A percentile compares a stretch with the other conserved stretches of the same genome.
Conservation (phyloP, 306 rosid species). For the Lathyrus sativus region DNA sequence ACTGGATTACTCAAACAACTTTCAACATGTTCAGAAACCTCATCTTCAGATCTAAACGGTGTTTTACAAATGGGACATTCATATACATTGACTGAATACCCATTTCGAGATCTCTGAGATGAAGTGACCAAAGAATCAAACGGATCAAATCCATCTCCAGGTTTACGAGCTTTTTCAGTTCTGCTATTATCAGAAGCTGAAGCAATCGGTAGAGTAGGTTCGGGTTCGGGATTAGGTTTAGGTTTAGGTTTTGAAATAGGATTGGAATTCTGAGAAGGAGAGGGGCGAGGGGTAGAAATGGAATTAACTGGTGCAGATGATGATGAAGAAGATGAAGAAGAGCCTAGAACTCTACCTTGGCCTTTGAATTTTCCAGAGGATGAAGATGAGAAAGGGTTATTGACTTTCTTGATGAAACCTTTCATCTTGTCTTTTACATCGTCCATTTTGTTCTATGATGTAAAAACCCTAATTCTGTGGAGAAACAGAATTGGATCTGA, state of each 20-base stretch:
- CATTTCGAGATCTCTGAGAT: conserved; percentile 69
- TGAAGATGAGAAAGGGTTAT: conserved; percentile 55
- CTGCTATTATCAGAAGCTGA: conserved; percentile 13
- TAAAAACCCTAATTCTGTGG: background rate
- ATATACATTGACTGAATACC: conserved; percentile 55
- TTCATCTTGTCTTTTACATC: conserved; percentile 88
- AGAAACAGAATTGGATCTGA: background rate
- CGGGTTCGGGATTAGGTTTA: conserved; percentile 52
- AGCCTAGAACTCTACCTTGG: conserved; percentile 90
- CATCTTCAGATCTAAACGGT: conserved; percentile 72
- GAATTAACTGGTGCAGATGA: conserved; percentile 51
- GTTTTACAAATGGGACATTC: conserved; percentile 85
- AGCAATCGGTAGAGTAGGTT: conserved; percentile 11
- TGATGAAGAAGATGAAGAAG: conserved; percentile 69
- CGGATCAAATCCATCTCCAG: conserved; percentile 69
- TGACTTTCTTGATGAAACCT: conserved; percentile 87
- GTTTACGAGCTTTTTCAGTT: conserved; percentile 43
- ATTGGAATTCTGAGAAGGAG: conserved; percentile 6
- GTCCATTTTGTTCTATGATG: conserved; percentile 46
- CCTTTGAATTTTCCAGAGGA: conserved; percentile 89
- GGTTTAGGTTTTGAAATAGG: conserved; percentile 25
- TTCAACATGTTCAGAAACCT: conserved; percentile 77
- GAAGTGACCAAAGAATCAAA: conserved; percentile 77
- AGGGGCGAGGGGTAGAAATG: conserved; percentile 30
- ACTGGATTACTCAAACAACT: conserved; percentile 46